A percentile compares a stretch with the other conserved stretches of the same genome.
Evolutionary conservation across 2,329 filamentous ascomycete genomes (phyloP).

Genomic region (Calonectria henricotiae): DNA sequence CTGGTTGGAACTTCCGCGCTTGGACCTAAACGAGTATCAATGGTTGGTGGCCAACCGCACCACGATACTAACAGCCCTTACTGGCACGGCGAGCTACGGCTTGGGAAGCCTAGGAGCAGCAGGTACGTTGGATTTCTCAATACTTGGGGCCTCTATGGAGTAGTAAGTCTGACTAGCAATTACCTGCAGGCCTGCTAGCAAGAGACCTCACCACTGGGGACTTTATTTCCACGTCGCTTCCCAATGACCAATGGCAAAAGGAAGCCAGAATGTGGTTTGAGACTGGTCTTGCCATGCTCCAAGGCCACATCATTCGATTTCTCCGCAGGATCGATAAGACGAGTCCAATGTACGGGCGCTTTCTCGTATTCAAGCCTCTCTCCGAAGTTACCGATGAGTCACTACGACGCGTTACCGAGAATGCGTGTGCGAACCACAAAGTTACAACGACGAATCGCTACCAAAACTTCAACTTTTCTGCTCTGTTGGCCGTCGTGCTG

Average conservation of each 20-base stretch:
- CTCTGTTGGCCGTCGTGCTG: background rate
- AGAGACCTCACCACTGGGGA: conserved; percentile 4
- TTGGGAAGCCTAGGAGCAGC: background rate
- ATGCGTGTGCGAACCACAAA: background rate
- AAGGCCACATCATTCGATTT: conserved; percentile 1
- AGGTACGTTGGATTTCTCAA: background rate
- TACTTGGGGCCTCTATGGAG: too few species aligned
- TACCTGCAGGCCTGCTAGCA: background rate
- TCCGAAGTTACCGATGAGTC: background rate
- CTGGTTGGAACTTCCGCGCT: background rate
- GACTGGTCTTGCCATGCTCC: conserved; percentile 4
- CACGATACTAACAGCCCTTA: background rate
- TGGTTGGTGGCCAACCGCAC: background rate
- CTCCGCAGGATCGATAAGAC: background rate
- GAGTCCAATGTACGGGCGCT: conserved; percentile 10
- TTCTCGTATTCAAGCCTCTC: background rate
- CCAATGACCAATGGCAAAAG: background rate
- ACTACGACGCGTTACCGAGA: background rate
- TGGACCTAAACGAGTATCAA: conserved; percentile 1
- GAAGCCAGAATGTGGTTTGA: conserved; percentile 9
- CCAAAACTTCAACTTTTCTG: conserved; percentile 18
- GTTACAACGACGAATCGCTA: conserved; percentile 2
- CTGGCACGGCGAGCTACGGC: background rate
- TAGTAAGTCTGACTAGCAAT: background rate
- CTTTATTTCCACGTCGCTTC: background rate